A percentile compares a stretch with the other conserved stretches of the same genome.
These are phyloP conservation scores for Skeletonema potamos DNA, from an alignment of 108 stramenopile genomes.

Conservation along the genomic window DNA sequence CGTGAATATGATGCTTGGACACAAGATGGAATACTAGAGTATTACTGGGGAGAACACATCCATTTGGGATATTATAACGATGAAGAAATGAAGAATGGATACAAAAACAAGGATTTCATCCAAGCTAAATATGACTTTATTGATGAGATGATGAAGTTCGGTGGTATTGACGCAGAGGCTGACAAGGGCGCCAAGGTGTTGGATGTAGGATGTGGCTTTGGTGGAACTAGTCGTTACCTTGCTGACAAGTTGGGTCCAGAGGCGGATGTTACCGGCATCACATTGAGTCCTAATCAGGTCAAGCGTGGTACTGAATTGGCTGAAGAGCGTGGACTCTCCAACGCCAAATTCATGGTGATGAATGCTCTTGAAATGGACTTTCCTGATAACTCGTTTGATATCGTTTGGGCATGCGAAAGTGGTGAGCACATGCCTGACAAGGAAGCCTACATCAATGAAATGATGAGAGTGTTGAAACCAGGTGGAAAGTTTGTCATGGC, in stretches of 20 bases:
- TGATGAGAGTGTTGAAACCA: conserved; percentile 97
- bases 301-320: conserved; percentile 92
- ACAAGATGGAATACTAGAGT: conserved; percentile 94
- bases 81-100: conserved; percentile 65
- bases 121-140: conserved; percentile 96
- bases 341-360: conserved; percentile 92
- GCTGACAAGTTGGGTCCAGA: conserved; percentile 82
- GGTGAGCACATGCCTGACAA: conserved; percentile 99
- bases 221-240: conserved; percentile 92
- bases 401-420: conserved; percentile 97
- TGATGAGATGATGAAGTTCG: conserved; percentile 97
- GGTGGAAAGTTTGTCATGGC: conserved; percentile 96
- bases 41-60: conserved; percentile 99
- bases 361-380: conserved; percentile 95
- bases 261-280: conserved; percentile 90
- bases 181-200: conserved; percentile 76
- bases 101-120: conserved; percentile 88
- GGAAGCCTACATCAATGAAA: conserved; percentile 92
- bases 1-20: conserved; percentile 94
- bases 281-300: conserved; percentile 91
- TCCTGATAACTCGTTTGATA: conserved; percentile 92
- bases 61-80: conserved; percentile 94
- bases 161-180: conserved; percentile 57
- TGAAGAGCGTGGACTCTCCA: conserved; percentile 71
- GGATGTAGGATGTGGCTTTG: conserved; percentile 98